These are phyloP conservation scores for Tranzscheliella williamsii DNA, from an alignment of 1,284 basidiomycete species.

Conservation along the genomic window DNA sequence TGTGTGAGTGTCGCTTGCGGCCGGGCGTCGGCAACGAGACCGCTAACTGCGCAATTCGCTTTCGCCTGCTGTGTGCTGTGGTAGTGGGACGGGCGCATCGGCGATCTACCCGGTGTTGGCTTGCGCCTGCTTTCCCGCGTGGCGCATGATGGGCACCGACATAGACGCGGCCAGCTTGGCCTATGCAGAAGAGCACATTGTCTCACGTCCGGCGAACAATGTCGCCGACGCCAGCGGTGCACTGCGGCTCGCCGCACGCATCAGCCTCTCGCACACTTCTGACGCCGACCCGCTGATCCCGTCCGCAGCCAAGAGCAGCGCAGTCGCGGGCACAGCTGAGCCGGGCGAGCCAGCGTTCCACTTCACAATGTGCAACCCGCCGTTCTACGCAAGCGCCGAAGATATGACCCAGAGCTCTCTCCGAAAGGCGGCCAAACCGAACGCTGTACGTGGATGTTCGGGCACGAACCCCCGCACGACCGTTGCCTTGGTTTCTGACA, in stretches of 20 bases:
- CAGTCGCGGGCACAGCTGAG: too few relatives aligned
- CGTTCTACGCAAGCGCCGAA: slow-evolving; percentile 76
- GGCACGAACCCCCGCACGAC: too few relatives aligned
- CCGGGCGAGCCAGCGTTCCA: slow-evolving; percentile 7
- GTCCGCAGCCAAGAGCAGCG: too few relatives aligned
- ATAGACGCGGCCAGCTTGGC: slow-evolving; percentile 20
- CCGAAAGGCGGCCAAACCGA: slow-evolving; percentile 18
- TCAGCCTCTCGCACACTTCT: too few relatives aligned
- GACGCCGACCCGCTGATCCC: too few relatives aligned
- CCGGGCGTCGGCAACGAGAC: background rate
- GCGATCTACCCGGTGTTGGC: slow-evolving; percentile 83
- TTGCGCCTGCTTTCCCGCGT: slow-evolving; percentile 50
- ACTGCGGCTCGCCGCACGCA: background rate
- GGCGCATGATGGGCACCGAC: slow-evolving; percentile 30
- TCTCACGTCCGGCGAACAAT: slow-evolving; percentile 67
- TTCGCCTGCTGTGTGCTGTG: background rate
- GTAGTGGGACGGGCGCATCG: slow-evolving; percentile 24
- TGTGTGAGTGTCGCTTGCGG: background rate
- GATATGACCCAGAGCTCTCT: slow-evolving; percentile 66
- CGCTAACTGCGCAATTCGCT: background rate
- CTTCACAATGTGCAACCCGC: slow-evolving; percentile 90
- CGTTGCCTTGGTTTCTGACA: too few relatives aligned
- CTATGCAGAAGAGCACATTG: slow-evolving; percentile 62
- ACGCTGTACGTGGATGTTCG: slow-evolving; percentile 23
- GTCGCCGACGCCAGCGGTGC: slow-evolving; percentile 64